Conservation (phyloP, 2,329 filamentous ascomycete species). For the Podosphaera fusca region DNA sequence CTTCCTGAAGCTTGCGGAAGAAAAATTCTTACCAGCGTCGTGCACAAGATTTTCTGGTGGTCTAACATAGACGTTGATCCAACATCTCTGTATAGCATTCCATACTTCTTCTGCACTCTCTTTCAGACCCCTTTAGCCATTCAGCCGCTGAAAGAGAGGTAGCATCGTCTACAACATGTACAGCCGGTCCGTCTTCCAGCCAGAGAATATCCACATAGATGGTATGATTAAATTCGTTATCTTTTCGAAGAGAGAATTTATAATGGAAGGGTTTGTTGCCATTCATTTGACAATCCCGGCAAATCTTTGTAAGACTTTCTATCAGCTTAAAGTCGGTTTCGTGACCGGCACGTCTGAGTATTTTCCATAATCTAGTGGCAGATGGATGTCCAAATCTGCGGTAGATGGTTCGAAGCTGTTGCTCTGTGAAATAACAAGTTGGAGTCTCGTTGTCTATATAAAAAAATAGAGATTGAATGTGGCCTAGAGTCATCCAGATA, state of each 20-base stretch:
- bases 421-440: too few relatives aligned
- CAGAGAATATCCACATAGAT: too few relatives aligned
- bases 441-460: too few relatives aligned
- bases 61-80: not conserved
- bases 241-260: too few relatives aligned
- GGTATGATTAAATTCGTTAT: too few relatives aligned
- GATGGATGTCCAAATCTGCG: too few relatives aligned
- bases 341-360: not conserved
- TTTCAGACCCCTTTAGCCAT: not conserved
- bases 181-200: not conserved
- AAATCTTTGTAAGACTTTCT: not conserved
- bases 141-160: not conserved
- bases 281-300: not conserved
- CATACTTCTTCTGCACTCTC: not conserved
- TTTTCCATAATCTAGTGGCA: not conserved
- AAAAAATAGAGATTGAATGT: too few relatives aligned
- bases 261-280: not conserved
- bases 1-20: too few relatives aligned
- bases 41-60: not conserved
- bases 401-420: too few relatives aligned
- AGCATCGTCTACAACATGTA: not conserved
- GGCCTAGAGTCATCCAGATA: too few relatives aligned
- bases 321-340: not conserved
- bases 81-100: not conserved
- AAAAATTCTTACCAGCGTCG: not conserved